These are phyloP conservation scores for Terana coerulea DNA, from an alignment of 768 basidiomycete species.

Conservation along the genomic window DNA sequence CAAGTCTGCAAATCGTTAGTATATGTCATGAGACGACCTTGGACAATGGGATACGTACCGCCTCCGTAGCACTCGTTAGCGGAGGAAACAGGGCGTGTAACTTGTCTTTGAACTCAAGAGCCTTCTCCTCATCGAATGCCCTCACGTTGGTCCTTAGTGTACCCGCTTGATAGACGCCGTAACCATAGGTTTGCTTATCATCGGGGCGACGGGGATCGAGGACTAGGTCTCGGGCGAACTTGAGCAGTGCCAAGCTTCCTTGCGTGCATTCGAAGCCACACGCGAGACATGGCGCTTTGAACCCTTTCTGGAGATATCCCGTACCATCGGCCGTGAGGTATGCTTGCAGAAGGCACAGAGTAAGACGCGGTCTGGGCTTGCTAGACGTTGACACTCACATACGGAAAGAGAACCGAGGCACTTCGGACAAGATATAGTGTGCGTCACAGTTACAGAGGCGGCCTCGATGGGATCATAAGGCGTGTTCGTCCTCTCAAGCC, in stretches of 20 bases:
- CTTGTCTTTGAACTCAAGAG: not conserved
- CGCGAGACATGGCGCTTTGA: constrained; percentile 31
- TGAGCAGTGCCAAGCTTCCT: constrained; percentile 37
- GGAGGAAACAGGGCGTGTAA: not conserved
- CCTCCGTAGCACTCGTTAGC: not conserved
- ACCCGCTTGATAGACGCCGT: constrained; percentile 9
- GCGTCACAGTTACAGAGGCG: constrained; percentile 20
- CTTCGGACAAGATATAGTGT: constrained; percentile 31
- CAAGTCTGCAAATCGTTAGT: no score
- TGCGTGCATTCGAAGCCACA: constrained; percentile 41
- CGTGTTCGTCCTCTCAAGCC: constrained; percentile 18
- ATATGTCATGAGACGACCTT: no score
- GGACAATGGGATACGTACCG: no score
- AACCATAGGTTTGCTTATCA: not conserved
- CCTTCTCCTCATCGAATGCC: not conserved
- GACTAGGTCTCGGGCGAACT: constrained; percentile 39
- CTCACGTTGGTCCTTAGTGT: constrained; percentile 5
- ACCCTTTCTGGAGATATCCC: constrained; percentile 47
- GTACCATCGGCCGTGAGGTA: constrained; percentile 36
- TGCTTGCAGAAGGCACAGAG: no score
- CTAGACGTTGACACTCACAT: constrained; percentile 33
- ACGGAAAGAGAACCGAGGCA: constrained; percentile 27
- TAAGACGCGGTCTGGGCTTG: not conserved
- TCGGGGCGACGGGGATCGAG: constrained; percentile 10
- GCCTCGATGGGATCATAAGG: constrained; percentile 36